These are phyloP conservation scores for Solanum corneliomulleri DNA, from an alignment of 257 asterid species.

Conservation along the genomic window DNA sequence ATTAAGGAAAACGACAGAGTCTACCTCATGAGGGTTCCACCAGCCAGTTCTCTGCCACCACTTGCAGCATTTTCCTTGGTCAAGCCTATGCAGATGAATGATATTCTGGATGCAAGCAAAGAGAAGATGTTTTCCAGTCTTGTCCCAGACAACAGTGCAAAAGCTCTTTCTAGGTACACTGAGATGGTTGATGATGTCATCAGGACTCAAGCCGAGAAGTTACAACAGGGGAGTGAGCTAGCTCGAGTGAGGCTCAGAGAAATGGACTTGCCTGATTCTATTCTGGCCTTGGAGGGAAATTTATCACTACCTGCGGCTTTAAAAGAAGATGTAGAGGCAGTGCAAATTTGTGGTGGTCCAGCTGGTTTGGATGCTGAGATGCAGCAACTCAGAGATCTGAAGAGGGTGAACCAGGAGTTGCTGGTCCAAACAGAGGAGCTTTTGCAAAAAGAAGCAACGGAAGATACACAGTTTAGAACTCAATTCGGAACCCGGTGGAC, in stretches of 20 bases:
- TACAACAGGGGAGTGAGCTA: constrained; percentile 96
- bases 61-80: constrained; percentile 91
- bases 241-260: constrained; percentile 95
- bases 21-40: constrained; percentile 92
- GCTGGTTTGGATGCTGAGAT: constrained; percentile 87
- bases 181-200: constrained; percentile 91
- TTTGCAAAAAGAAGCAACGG: constrained; percentile 82
- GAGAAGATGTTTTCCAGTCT: constrained; percentile 87
- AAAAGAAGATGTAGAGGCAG: constrained; percentile 89
- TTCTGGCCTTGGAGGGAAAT: constrained; percentile 88
- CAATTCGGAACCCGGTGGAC: constrained; percentile 97
- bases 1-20: constrained; percentile 94
- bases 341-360: constrained; percentile 95
- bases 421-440: constrained; percentile 85
- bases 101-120: constrained; percentile 82
- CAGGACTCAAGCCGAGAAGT: constrained; percentile 92
- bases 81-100: constrained; percentile 83
- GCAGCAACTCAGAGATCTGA: constrained; percentile 85
- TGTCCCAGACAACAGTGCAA: constrained; percentile 92
- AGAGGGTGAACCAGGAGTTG: constrained; percentile 89
- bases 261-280: constrained; percentile 94
- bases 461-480: constrained; percentile 85
- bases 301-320: constrained; percentile 45
- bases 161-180: constrained; percentile 91
- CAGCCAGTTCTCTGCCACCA: constrained; percentile 67